Evolutionary conservation across 2,329 filamentous ascomycete genomes (phyloP).

Genomic region (Aspergillus vadensis): DNA sequence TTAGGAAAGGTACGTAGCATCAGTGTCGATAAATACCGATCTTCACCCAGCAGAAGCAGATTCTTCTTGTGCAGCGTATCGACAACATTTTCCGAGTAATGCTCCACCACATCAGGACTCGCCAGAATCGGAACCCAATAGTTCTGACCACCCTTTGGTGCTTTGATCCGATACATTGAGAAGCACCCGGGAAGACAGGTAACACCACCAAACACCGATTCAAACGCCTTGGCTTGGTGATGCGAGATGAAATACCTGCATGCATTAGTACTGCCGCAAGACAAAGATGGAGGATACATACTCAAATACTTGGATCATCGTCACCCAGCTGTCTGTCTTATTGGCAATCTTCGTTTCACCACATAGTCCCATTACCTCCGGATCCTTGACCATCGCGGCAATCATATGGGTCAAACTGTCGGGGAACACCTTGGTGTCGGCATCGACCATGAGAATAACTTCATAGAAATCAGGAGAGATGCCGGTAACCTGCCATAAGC

Average conservation of each 20-base stretch:
- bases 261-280: constrained; percentile 12
- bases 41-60: constrained; percentile 83
- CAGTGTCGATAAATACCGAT: constrained; percentile 92
- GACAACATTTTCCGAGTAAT: constrained; percentile 98
- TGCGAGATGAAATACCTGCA: constrained; percentile 90
- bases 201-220: constrained; percentile 97
- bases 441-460: constrained; percentile 97
- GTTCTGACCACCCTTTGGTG: constrained; percentile 96
- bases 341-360: constrained; percentile 99
- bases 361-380: constrained; percentile 98
- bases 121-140: constrained; percentile 99
- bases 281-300: constrained; percentile 38
- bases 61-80: constrained; percentile 99
- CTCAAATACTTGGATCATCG: constrained; percentile 98
- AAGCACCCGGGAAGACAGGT: constrained; percentile 98
- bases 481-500: constrained; percentile 96
- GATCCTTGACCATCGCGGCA: constrained; percentile 98
- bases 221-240: constrained; percentile 94
- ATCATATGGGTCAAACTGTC: constrained; percentile 99
- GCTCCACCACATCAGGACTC: constrained; percentile 97
- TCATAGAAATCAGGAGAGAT: constrained; percentile 99
- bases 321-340: constrained; percentile 91
- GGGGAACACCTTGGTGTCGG: constrained; percentile 98
- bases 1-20: constrained; percentile 99
- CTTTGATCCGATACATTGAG: constrained; percentile 99